Conservation (phyloP, 441 rosid genomes). For the Pelargonium hybrid region DNA sequence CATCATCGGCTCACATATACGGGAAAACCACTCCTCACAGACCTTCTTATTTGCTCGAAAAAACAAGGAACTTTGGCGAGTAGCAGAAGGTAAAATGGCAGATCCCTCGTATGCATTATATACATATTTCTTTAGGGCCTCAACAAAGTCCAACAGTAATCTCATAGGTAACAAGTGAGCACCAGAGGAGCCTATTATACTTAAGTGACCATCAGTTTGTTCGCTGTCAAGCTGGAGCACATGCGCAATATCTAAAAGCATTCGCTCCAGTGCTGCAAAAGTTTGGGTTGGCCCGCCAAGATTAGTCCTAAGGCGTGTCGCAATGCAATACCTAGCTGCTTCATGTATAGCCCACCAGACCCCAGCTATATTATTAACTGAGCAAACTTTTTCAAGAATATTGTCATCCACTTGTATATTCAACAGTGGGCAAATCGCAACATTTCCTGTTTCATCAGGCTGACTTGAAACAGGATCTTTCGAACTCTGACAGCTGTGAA, state of each 20-base stretch:
- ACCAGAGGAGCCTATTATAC: constrained; percentile 77
- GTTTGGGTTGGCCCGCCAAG: constrained; percentile 99
- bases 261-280: constrained; percentile 95
- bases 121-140: constrained; percentile 85
- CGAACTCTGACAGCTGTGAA: constrained; percentile 46
- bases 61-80: constrained; percentile 73
- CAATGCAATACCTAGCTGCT: constrained; percentile 87
- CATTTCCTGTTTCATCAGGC: constrained; percentile 49
- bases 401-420: constrained; percentile 55
- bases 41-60: constrained; percentile 94
- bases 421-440: constrained; percentile 40
- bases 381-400: constrained; percentile 61
- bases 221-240: constrained; percentile 74
- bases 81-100: constrained; percentile 61
- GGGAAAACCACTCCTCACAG: constrained; percentile 99
- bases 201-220: constrained; percentile 72
- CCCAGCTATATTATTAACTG: constrained; percentile 75
- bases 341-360: constrained; percentile 99
- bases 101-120: constrained; percentile 97
- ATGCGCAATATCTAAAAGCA: constrained; percentile 88
- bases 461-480: constrained; percentile 41
- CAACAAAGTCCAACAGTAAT: constrained; percentile 87
- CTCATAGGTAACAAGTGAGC: constrained; percentile 96
- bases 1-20: constrained; percentile 98
- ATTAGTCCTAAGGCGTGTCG: constrained; percentile 83